These are phyloP conservation scores for Ceratocystis ficicola DNA, from an alignment of 2,329 filamentous ascomycete genomes.

Conservation along the genomic window DNA sequence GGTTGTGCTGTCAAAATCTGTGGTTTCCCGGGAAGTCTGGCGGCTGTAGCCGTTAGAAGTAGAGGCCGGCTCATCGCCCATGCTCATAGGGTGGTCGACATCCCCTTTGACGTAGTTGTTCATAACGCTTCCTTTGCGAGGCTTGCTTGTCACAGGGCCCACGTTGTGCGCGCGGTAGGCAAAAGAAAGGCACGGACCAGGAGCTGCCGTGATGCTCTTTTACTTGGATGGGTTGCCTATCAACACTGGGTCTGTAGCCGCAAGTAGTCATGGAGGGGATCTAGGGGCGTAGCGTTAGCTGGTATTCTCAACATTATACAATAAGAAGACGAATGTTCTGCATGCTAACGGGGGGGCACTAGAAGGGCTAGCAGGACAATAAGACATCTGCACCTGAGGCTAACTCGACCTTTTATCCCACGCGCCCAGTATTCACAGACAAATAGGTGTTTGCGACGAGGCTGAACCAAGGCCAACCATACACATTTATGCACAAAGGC, in stretches of 20 bases:
- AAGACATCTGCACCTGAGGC: background rate
- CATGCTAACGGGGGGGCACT: too few species aligned
- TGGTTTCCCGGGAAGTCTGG: slow-evolving; percentile 14
- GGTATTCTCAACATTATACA: background rate
- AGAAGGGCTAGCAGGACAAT: background rate
- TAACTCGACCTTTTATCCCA: background rate
- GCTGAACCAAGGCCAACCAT: slow-evolving; percentile 11
- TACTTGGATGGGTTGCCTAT: background rate
- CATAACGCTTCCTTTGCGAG: slow-evolving; percentile 21
- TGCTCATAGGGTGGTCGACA: slow-evolving; percentile 36
- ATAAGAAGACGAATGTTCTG: too few species aligned
- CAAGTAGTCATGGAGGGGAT: background rate
- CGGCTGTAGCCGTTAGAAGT: slow-evolving; percentile 17
- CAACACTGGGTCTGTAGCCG: background rate
- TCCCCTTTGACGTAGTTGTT: slow-evolving; percentile 31
- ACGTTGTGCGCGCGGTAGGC: background rate
- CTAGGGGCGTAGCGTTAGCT: slow-evolving; percentile 7
- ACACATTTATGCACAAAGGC: background rate
- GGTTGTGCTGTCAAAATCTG: slow-evolving; percentile 21
- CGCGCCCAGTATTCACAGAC: background rate
- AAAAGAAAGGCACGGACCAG: background rate
- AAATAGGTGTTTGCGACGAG: slow-evolving; percentile 19
- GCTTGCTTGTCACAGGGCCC: background rate
- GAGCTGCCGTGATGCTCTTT: background rate
- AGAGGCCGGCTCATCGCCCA: slow-evolving; percentile 28